A percentile compares a stretch with the other conserved stretches of the same genome.
These are phyloP conservation scores for Leptodermis oblonga DNA, from an alignment of 257 asterid species.

Conservation along the genomic window DNA sequence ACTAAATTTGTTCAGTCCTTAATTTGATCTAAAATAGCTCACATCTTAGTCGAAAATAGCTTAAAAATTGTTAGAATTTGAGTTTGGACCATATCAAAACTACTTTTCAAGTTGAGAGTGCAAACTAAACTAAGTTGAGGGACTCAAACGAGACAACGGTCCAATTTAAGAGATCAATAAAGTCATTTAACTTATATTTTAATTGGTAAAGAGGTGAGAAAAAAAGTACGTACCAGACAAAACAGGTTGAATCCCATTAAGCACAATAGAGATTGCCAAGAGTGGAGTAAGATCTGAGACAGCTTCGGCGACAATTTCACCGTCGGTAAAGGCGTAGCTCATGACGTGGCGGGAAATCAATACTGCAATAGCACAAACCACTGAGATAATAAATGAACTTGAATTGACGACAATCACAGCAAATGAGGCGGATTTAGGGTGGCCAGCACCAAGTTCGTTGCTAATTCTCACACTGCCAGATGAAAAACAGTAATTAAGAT, in stretches of 20 bases:
- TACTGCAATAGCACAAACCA: constrained; percentile 14
- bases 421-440: constrained; percentile 29
- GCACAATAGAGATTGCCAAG: constrained; percentile 46
- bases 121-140: too few species aligned
- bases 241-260: constrained; percentile 71
- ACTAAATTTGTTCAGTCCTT: too few species aligned
- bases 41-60: too few species aligned
- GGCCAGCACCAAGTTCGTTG: constrained; percentile 33
- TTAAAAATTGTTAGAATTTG: too few species aligned
- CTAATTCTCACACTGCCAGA: constrained; percentile 27
- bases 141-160: too few species aligned
- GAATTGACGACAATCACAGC: constrained; percentile 20
- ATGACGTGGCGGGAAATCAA: constrained; percentile 17
- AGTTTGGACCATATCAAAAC: too few species aligned
- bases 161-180: too few species aligned
- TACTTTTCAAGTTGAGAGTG: too few species aligned
- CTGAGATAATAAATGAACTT: constrained; percentile 15
- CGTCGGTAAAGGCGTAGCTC: constrained; percentile 38
- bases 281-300: constrained; percentile 55
- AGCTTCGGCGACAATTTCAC: constrained; percentile 49
- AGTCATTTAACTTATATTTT: too few species aligned
- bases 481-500: neutral
- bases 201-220: neutral
- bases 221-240: constrained; percentile 43
- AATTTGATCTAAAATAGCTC: too few species aligned